Base-by-base conservation (phyloP, 768 basidiomycete genomes). In the Antrodiella citrinella region DNA sequence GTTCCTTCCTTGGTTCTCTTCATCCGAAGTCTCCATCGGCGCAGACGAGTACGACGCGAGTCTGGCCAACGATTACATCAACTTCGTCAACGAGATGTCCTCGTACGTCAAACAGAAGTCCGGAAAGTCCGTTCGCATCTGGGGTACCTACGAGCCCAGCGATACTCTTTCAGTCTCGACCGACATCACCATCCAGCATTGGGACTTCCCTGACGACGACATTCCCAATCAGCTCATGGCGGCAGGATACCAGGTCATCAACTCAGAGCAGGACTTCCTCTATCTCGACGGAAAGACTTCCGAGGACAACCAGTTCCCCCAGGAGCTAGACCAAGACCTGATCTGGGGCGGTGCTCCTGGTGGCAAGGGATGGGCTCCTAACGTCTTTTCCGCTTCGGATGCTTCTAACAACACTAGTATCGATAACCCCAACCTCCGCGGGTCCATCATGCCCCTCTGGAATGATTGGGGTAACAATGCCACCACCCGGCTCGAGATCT, bases 391-490 rank as follows among this genome's bases (percentile, higher is more conserved):
- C 20, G 49, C 51, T 18, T 46, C 48, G n/a, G 57, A 64, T 50
- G 30, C 58, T 7, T 35, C 52, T 23, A 64, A 64, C 55, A 64
- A 64, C 50, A 60, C 63, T 4, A 43, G 40, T 11, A 26, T 54
- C 20, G 55, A 54, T 38, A 54, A 52, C 35, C 55, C 54, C 22
- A 40, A 41, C 39, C 59, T 64, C 13, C 54, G 59, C 26, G 62
- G 62, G 7, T 49, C 59, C 19, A 53, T 62, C 53, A 58, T 61
- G 55, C 58, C 58, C 44, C 53, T 58, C 25, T 60, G 59, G 59
- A 71, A 69, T 42, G 72, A 74, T 57, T 73, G 71, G 69, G 73
- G 73, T 1, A 68, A 72, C 45, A 74, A 72, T 26, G 70, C 72
- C 26, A 72, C 70, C 24, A 73, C 71, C 4, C 66, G 66, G 5